phyloP scores from a whole-genome alignment of 2,329 filamentous ascomycete species.

The Chrysosporium queenslandicum region DNA sequence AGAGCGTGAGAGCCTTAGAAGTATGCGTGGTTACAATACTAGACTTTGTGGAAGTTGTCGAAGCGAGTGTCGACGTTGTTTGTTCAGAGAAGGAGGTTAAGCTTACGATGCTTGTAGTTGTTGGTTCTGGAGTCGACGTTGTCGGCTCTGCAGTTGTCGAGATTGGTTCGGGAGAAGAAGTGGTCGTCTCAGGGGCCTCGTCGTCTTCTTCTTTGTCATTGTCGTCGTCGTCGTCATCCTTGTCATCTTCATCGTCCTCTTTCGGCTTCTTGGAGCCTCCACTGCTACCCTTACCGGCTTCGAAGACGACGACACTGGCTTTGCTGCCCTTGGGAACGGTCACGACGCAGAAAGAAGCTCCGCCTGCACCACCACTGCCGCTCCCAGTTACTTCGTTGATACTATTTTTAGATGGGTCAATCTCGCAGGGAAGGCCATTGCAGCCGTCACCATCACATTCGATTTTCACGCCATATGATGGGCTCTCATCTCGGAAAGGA shows the following conservation, averaged over 20 bases:
- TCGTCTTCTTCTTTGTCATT: background rate
- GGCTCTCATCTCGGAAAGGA: slow-evolving; percentile 48
- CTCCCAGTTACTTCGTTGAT: slow-evolving; percentile 52
- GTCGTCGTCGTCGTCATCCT: background rate
- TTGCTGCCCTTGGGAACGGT: slow-evolving; percentile 58
- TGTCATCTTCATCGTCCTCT: background rate
- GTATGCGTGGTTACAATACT: slow-evolving; percentile 6
- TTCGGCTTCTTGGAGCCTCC: slow-evolving; percentile 16
- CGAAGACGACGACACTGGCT: slow-evolving; percentile 57
- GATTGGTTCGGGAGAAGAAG: slow-evolving; percentile 18
- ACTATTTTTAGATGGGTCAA: slow-evolving; percentile 49
- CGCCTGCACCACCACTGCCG: slow-evolving; percentile 53
- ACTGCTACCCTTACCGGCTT: slow-evolving; percentile 33
- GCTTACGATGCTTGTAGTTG: slow-evolving; percentile 14
- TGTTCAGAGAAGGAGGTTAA: slow-evolving; percentile 7
- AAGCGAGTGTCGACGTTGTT: slow-evolving; percentile 8
- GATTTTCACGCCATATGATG: slow-evolving; percentile 59
- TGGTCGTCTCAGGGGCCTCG: slow-evolving; percentile 2
- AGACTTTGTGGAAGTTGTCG: slow-evolving; percentile 8
- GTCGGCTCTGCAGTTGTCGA: slow-evolving; percentile 18
- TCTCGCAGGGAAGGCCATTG: slow-evolving; percentile 63
- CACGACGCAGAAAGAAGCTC: slow-evolving; percentile 63
- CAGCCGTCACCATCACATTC: slow-evolving; percentile 57
- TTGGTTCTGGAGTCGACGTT: slow-evolving; percentile 17
- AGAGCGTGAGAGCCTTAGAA: slow-evolving; percentile 7